Evolutionary conservation across 2,329 filamentous ascomycete species (phyloP).

Genomic region (Diaporthe citriasiana): DNA sequence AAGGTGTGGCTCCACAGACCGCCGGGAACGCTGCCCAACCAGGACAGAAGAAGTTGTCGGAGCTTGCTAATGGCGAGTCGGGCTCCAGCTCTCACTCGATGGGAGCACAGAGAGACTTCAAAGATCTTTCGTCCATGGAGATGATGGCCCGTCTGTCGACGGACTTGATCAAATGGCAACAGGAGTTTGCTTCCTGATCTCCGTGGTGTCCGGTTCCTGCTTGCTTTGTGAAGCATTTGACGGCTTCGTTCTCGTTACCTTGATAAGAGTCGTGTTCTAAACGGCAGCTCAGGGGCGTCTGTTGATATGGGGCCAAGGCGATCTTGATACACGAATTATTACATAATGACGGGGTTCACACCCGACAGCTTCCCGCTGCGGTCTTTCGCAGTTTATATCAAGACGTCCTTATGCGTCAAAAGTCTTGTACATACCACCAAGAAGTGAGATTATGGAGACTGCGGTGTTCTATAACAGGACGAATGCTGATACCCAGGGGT

Average conservation of each 20-base stretch:
- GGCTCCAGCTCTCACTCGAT: slow-evolving; percentile 52
- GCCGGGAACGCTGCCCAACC: slow-evolving; percentile 42
- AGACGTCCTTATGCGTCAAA: neutral
- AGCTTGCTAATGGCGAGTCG: slow-evolving; percentile 48
- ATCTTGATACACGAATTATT: slow-evolving; percentile 18
- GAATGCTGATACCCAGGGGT: slow-evolving; percentile 30
- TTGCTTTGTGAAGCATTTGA: neutral
- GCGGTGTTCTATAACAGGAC: slow-evolving; percentile 1
- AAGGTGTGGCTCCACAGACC: slow-evolving; percentile 47
- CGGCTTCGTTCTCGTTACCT: neutral
- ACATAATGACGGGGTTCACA: slow-evolving; percentile 29
- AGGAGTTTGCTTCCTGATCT: slow-evolving; percentile 66
- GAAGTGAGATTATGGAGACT: neutral
- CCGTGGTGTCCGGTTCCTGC: neutral
- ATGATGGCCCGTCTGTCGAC: slow-evolving; percentile 92
- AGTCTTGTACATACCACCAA: neutral
- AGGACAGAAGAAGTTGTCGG: slow-evolving; percentile 45
- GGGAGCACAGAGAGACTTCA: slow-evolving; percentile 70
- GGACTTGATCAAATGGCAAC: slow-evolving; percentile 88
- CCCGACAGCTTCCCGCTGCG: neutral
- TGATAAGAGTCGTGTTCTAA: neutral
- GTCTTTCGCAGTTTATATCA: neutral
- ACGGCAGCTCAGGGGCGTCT: neutral
- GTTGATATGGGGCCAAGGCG: neutral
- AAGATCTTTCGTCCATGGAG: slow-evolving; percentile 81